These are phyloP conservation scores for Phytophthora chlamydospora DNA, from an alignment of 352 stramenopile species.

Conservation along the genomic window DNA sequence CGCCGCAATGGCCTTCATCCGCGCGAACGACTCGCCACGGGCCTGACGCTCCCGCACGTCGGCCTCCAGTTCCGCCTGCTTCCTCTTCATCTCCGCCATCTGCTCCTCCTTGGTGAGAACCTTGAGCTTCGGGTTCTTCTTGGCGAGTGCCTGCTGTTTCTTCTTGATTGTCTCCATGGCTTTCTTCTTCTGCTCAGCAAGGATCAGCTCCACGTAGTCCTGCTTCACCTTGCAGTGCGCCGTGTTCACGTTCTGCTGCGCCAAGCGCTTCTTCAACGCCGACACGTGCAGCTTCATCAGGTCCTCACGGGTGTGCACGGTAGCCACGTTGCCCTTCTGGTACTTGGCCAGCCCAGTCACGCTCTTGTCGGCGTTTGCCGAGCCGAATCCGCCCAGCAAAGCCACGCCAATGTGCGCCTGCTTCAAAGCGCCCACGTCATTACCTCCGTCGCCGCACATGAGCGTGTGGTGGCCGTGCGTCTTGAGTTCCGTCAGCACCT, in stretches of 20 bases:
- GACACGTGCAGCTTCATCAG: conserved; percentile 89
- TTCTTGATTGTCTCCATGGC: conserved; percentile 65
- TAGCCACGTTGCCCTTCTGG: conserved; percentile 65
- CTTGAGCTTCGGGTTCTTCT: conserved; percentile 67
- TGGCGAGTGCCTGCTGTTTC: conserved; percentile 51
- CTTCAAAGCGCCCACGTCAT: conserved; percentile 97
- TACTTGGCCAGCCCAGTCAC: conserved; percentile 80
- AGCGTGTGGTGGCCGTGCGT: conserved; percentile 91
- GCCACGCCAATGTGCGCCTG: conserved; percentile 90
- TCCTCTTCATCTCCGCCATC: conserved; percentile 81
- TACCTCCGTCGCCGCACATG: conserved; percentile 99
- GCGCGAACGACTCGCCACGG: conserved; percentile 86
- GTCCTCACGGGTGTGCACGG: conserved; percentile 63
- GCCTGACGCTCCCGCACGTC: conserved; percentile 80
- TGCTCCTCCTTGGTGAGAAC: conserved; percentile 84
- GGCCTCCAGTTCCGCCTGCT: conserved; percentile 81
- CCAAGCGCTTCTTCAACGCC: conserved; percentile 82
- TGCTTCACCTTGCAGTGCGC: conserved; percentile 80
- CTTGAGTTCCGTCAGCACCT: conserved; percentile 96
- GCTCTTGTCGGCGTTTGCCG: conserved; percentile 87
- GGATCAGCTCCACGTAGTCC: conserved; percentile 80
- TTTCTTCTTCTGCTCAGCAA: conserved; percentile 68
- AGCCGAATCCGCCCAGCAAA: conserved; percentile 81
- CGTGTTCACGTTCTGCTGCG: conserved; percentile 70
- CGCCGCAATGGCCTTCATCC: conserved; percentile 84